Conservation (phyloP, 2,329 filamentous ascomycete genomes). For the Ramularia endophylla region DNA sequence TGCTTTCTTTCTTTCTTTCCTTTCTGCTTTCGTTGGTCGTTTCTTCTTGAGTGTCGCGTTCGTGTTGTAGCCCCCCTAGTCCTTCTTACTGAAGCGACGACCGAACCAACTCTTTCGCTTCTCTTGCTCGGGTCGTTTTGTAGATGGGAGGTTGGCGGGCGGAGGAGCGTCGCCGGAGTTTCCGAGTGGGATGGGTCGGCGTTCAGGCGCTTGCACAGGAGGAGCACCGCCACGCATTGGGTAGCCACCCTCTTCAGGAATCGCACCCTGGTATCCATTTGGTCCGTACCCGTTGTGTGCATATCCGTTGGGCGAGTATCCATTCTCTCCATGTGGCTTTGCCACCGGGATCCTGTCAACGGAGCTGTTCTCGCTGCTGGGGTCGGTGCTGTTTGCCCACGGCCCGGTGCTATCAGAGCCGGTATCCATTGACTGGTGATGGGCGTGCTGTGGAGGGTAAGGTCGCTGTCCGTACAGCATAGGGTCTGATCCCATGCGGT, state of each 20-base stretch:
- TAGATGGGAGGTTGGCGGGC: slow-evolving; percentile 18
- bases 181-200: slow-evolving; percentile 27
- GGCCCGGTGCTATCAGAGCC: slow-evolving; percentile 66
- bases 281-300: slow-evolving; percentile 18
- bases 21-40: slow-evolving; percentile 1
- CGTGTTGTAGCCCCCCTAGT: too few relatives aligned
- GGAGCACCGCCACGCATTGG: slow-evolving; percentile 17
- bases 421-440: slow-evolving; percentile 81
- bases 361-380: slow-evolving; percentile 90
- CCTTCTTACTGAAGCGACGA: slow-evolving; percentile 67
- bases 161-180: slow-evolving; percentile 14
- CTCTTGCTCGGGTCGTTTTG: slow-evolving; percentile 39
- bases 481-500: slow-evolving; percentile 41
- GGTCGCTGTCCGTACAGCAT: slow-evolving; percentile 35
- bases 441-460: slow-evolving; percentile 46
- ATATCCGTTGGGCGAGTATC: slow-evolving; percentile 27
- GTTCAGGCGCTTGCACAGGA: slow-evolving; percentile 20
- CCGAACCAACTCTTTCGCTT: slow-evolving; percentile 92
- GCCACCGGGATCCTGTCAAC: slow-evolving; percentile 49
- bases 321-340: slow-evolving; percentile 38
- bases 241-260: slow-evolving; percentile 33
- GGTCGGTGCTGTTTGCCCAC: slow-evolving; percentile 76
- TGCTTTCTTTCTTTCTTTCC: too few relatives aligned
- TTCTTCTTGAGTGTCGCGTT: slow-evolving; percentile 1
- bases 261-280: slow-evolving; percentile 37